Base-by-base conservation (phyloP, 495 filamentous ascomycete genomes). In the Astrothelium macrocarpum region DNA sequence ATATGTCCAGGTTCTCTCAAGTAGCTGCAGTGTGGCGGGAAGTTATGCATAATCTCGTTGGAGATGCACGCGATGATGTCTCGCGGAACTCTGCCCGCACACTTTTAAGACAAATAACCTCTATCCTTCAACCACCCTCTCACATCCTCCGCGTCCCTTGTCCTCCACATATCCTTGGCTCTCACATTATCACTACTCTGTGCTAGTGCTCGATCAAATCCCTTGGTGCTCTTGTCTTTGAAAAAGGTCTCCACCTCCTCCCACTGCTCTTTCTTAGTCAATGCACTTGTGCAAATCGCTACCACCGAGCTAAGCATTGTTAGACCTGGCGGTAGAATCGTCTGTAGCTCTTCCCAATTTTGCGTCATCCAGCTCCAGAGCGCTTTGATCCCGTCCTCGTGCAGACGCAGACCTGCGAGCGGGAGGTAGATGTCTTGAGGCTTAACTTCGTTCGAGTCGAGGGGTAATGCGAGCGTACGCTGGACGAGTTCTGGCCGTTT, bases 391-490 rank as follows among this genome's bases (percentile, higher is more conserved):
- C 94, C 94, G 53, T 85, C 82, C 3, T 82, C 76, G 71, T 96
- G 89, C 68, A 80, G 84, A 63, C 94, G 84, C 59, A 98, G 81
- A 29, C 88, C 90, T 43, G 82, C 81, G 29, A 95, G 77, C 2
- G 85, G 94, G 71, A 96, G 85, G 79, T 97, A 97, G 67, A 98
- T 86, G 46, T 98, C 94, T 77, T 98, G 94, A 67, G 87, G 91
- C 79, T 95, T 95, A 74, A 98, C 90, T 65, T 96, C 88, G 45
- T 86, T 82, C 5, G 12, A 9, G 74, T 86, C 84, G 64, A 89
- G 80, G 49, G 91, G 84, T 36, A 96, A 78, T 10, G 75, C 80
- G 20, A 98, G 82, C 1, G 91, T 93, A 62, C 85, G 84, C 73
- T 90, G 74, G 75, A 97, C 93, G 56, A 97, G 85, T 59, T 85